These are phyloP conservation scores for Phyllachora maydis DNA, from an alignment of 2,329 filamentous ascomycete species.

Conservation along the genomic window DNA sequence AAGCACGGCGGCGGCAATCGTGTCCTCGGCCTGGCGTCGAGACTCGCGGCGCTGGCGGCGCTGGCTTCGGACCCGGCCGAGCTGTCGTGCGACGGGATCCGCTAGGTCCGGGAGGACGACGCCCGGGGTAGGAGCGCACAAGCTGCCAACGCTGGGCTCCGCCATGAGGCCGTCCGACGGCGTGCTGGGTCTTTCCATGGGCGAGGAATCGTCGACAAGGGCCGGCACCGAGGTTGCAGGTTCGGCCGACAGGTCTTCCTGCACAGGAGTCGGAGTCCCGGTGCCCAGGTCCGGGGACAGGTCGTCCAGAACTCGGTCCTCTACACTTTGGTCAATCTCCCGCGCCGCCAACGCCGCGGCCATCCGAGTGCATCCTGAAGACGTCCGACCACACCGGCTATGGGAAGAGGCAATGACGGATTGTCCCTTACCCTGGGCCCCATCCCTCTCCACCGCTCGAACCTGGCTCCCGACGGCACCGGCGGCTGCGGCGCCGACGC, in stretches of 20 bases:
- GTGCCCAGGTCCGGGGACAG: too few relatives aligned
- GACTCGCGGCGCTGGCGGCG: conserved; percentile 21
- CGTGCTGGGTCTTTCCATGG: conserved; percentile 6
- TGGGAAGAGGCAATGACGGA: not conserved
- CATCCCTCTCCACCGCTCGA: conserved; percentile 1
- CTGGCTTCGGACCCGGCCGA: conserved; percentile 20
- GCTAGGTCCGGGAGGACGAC: conserved; percentile 21
- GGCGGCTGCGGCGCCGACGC: not conserved
- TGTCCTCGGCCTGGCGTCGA: conserved; percentile 26
- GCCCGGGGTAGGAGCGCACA: conserved; percentile 22
- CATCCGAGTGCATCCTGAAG: conserved; percentile 2
- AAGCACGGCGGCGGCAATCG: conserved; percentile 29
- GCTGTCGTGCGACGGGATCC: conserved; percentile 15
- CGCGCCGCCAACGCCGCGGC: conserved; percentile 3
- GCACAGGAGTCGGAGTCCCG: conserved; percentile 9
- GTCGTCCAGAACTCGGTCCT: too few relatives aligned
- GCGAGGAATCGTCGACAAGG: conserved; percentile 5
- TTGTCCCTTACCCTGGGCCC: not conserved
- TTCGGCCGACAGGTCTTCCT: conserved; percentile 8
- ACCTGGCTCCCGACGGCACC: not conserved
- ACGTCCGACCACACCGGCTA: not conserved
- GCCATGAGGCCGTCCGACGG: conserved; percentile 5
- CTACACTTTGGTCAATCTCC: conserved; percentile 4
- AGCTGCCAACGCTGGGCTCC: conserved; percentile 10
- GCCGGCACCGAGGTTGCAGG: too few relatives aligned